A percentile compares a stretch with the other conserved stretches of the same genome.
phyloP scores from a whole-genome alignment of 108 stramenopile genomes.

The Parmales sp. region DNA sequence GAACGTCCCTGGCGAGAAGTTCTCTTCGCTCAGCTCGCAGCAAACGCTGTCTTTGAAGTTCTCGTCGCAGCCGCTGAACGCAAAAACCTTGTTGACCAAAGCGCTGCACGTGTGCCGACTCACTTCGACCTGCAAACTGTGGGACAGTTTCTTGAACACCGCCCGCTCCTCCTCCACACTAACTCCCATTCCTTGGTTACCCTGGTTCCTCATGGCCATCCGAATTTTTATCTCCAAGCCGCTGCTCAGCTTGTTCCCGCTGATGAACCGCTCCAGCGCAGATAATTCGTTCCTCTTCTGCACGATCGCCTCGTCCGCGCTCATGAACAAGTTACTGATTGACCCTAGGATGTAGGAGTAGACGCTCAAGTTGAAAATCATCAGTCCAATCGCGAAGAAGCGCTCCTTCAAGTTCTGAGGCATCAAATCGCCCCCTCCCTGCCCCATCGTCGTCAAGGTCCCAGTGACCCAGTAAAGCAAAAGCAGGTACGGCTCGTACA shows the following conservation, averaged over 20 bases:
- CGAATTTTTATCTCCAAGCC: slow-evolving; percentile 5
- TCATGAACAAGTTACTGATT: slow-evolving; percentile 11
- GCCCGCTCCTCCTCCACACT: neutral
- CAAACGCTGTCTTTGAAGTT: slow-evolving; percentile 3
- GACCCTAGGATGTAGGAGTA: slow-evolving; percentile 8
- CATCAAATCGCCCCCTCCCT: neutral
- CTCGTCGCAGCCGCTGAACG: neutral
- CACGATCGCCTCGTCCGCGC: neutral
- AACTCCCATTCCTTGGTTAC: neutral
- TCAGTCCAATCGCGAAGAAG: neutral
- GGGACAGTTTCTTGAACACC: slow-evolving; percentile 6
- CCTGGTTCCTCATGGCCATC: neutral
- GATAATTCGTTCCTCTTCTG: neutral
- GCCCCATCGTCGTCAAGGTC: slow-evolving; percentile 8
- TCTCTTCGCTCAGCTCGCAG: neutral
- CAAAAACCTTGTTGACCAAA: neutral
- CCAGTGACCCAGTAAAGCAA: slow-evolving; percentile 9
- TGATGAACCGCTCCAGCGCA: neutral
- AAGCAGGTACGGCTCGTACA: neutral
- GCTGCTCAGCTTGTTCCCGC: neutral
- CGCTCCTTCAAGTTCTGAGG: slow-evolving; percentile 7
- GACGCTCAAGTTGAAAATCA: neutral
- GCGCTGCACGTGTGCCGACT: neutral
- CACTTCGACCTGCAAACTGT: slow-evolving; percentile 6
- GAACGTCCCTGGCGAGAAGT: neutral